Evolutionary conservation across 768 basidiomycete genomes (phyloP).

Genomic region (Leccinum imitatum): DNA sequence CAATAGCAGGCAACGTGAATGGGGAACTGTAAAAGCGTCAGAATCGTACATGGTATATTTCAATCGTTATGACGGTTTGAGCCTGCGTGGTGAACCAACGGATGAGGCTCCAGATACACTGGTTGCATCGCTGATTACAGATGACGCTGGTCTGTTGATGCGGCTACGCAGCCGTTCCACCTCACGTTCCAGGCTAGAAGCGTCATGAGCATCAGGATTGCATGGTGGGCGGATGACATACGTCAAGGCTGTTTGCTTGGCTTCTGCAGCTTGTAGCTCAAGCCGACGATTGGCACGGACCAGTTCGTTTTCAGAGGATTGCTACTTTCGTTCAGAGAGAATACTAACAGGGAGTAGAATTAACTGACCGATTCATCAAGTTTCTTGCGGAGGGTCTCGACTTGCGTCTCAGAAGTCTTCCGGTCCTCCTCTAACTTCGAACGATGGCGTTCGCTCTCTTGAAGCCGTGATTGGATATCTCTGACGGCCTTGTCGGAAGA

Average conservation of each 20-base stretch:
- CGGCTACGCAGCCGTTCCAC: conserved; percentile 68
- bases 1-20: conserved; percentile 1
- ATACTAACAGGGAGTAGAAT: background rate
- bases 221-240: conserved; percentile 34
- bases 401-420: conserved; percentile 55
- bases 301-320: conserved; percentile 67
- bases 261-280: conserved; percentile 74
- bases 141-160: conserved; percentile 56
- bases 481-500: conserved; percentile 48
- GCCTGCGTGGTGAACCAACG: conserved; percentile 30
- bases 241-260: conserved; percentile 69
- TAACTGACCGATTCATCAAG: conserved; percentile 62
- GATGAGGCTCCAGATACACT: conserved; percentile 23
- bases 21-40: background rate
- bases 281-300: conserved; percentile 72
- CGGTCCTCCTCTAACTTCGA: conserved; percentile 65
- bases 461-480: conserved; percentile 53
- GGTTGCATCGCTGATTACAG: conserved; percentile 26
- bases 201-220: conserved; percentile 4
- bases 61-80: conserved; percentile 21
- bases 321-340: conserved; percentile 40
- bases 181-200: conserved; percentile 57
- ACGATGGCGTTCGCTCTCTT: conserved; percentile 63
- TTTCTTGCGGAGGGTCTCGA: conserved; percentile 52
- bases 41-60: background rate